Base-by-base conservation (phyloP, 2,329 filamentous ascomycete species). In the Parafenestella ontariensis region DNA sequence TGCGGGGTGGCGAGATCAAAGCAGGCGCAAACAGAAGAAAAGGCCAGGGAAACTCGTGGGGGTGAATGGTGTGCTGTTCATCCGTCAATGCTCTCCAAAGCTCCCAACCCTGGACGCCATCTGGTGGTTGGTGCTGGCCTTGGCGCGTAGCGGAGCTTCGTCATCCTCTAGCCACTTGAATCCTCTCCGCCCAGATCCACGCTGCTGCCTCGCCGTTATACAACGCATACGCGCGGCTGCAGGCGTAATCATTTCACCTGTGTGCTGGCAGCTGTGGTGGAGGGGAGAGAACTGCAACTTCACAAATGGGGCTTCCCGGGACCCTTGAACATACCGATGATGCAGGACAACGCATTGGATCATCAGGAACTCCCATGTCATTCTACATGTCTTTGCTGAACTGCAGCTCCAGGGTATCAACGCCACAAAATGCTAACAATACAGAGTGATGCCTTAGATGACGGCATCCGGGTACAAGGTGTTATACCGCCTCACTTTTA, bases 401-500 rank as follows among this genome's bases (percentile, higher is more conserved):
- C 55, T 65, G 49, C 51, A 57, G 46, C 40, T 46, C 47, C 51
- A 52, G 59, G 60, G 62, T 66, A 69, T 64, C 48, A 64, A 65
- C 60, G 69, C 71, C 73, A 69, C 65, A 63, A 69, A 66, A 75
- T 75, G 71, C 71, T 70, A 61, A 57, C 45, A 52, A 61, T 52
- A 60, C 59, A 61, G 39, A 58, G 52, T 54, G 23, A 56, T 57
- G 48, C 41, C 49, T 40, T 39, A 57, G 46, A 57, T 45, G 51
- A 62, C 53, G 47, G 47, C 46, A 40, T 26, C 42, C 20, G 51
- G 46, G 21, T 49, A 42, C 15, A 46, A 41, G 28, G 34, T 54
- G 42, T 64, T 62, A 70, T 46, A 85, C 73, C 60, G 90, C 73
- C 65, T 90, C 86, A 70, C 92, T 89, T 71, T 87, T 90, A 20